Evolutionary conservation across 306 rosid species (phyloP).

Genomic region (Prunus armeniaca): DNA sequence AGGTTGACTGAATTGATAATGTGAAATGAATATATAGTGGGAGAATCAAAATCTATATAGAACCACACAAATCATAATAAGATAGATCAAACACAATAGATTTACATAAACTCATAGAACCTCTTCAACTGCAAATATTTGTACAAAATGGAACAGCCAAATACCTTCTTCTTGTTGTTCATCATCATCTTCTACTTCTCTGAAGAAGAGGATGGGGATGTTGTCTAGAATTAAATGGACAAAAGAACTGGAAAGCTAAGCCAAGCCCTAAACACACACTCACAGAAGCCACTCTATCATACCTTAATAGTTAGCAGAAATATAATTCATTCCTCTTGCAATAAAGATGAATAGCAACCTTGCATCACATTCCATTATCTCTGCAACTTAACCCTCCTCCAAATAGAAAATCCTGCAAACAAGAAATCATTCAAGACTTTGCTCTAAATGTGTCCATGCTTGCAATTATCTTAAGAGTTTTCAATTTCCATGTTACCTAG

Average conservation of each 20-base stretch:
- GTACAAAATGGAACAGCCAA: constrained; percentile 40
- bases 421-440: background rate
- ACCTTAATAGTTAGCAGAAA: constrained; percentile 10
- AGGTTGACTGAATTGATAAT: background rate
- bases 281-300: background rate
- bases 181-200: constrained; percentile 17
- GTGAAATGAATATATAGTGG: background rate
- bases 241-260: constrained; percentile 21
- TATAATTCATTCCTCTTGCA: constrained; percentile 13
- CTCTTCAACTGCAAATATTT: constrained; percentile 46
- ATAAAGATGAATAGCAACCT: constrained; percentile 1
- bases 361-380: constrained; percentile 20
- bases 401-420: constrained; percentile 44
- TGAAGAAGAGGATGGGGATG: background rate
- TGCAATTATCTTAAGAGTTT: background rate
- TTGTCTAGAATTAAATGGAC: constrained; percentile 1
- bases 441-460: too few species aligned
- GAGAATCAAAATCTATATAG: background rate
- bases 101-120: constrained; percentile 24
- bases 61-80: constrained; percentile 12
- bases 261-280: constrained; percentile 24
- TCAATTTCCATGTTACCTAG: background rate
- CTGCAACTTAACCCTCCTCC: constrained; percentile 48
- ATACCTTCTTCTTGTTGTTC: constrained; percentile 7
- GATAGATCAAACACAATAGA: constrained; percentile 16